phyloP scores from a whole-genome alignment of 495 filamentous ascomycete species.

The Xylaria flabelliformis region DNA sequence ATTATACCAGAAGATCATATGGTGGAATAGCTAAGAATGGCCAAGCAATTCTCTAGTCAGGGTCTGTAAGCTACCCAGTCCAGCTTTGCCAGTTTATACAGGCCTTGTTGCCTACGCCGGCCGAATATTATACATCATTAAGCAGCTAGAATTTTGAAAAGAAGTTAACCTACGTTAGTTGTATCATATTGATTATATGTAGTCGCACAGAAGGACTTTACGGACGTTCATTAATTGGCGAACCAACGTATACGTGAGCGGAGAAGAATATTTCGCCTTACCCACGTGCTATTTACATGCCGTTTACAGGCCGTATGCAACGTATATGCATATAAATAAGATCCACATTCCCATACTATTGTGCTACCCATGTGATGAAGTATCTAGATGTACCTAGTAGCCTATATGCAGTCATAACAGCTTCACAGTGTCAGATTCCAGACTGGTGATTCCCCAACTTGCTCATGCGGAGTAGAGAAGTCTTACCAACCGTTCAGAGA shows the following conservation, averaged over 20 bases:
- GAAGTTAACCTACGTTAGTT: background rate
- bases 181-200: background rate
- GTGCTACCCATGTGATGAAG: background rate
- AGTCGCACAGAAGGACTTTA: background rate
- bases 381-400: slow-evolving; percentile 7
- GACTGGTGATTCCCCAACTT: background rate
- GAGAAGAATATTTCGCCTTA: background rate
- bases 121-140: background rate
- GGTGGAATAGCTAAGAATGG: background rate
- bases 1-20: background rate
- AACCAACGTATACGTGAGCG: background rate
- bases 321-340: background rate
- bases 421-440: background rate
- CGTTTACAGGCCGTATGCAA: background rate
- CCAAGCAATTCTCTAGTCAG: background rate
- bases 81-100: background rate
- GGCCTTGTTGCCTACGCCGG: background rate
- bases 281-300: background rate
- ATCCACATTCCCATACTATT: background rate
- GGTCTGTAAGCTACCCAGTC: background rate
- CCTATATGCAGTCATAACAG: background rate
- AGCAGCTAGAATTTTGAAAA: background rate
- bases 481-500: background rate
- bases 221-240: background rate
- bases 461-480: background rate